These are phyloP conservation scores for Acrocalymma vagum DNA, from an alignment of 2,329 filamentous ascomycete species.

Conservation along the genomic window DNA sequence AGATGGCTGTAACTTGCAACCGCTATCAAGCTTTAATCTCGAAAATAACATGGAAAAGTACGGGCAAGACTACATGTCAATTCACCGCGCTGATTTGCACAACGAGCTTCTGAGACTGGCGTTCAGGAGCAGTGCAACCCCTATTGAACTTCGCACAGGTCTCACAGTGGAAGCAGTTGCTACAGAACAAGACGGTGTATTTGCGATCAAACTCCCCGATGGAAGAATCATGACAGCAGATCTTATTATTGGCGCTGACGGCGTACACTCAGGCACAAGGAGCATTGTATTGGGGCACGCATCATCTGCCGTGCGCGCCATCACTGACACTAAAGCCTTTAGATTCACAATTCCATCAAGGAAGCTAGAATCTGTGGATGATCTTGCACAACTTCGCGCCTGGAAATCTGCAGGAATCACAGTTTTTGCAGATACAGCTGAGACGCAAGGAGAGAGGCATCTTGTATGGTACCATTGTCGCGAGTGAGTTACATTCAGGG, in stretches of 20 bases:
- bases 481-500: neutral
- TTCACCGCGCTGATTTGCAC: slow-evolving; percentile 9
- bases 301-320: too few species aligned
- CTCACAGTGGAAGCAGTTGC: slow-evolving; percentile 1
- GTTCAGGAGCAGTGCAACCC: too few species aligned
- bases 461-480: slow-evolving; percentile 12
- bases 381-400: too few species aligned
- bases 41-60: too few species aligned
- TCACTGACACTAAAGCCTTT: slow-evolving; percentile 9
- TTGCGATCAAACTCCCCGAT: slow-evolving; percentile 6
- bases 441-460: slow-evolving; percentile 6
- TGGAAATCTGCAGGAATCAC: neutral
- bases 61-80: neutral
- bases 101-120: slow-evolving; percentile 9
- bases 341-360: slow-evolving; percentile 7
- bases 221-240: slow-evolving; percentile 11
- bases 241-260: slow-evolving; percentile 13
- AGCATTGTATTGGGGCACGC: too few species aligned
- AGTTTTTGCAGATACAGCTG: slow-evolving; percentile 2
- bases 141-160: too few species aligned
- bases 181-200: slow-evolving; percentile 2
- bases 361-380: too few species aligned
- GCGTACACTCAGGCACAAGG: too few species aligned
- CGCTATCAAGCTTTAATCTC: too few species aligned
- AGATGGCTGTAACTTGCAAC: too few species aligned